Conservation (phyloP, 2,329 filamentous ascomycete genomes). For the Spiromastix sp. region DNA sequence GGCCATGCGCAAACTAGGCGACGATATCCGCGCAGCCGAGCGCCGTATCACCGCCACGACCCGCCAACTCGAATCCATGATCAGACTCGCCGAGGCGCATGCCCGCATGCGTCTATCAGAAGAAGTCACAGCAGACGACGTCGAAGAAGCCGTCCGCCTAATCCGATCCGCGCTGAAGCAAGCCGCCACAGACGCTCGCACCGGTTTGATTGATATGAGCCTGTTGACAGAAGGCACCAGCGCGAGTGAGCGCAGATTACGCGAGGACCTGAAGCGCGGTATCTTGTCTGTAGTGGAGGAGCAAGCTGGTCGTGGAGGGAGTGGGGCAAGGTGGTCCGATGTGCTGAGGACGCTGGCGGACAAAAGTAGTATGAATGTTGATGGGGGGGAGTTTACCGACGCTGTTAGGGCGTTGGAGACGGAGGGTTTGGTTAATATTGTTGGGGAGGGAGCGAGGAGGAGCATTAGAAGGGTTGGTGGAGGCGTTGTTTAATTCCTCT, state of each 20-base stretch:
- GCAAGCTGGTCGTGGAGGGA: conserved; percentile 53
- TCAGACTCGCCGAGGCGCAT: conserved; percentile 89
- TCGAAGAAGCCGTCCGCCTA: conserved; percentile 79
- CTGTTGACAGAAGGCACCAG: conserved; percentile 90
- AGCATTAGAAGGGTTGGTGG: conserved; percentile 67
- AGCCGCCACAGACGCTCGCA: conserved; percentile 84
- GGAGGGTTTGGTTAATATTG: conserved; percentile 70
- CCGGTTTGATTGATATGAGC: conserved; percentile 92
- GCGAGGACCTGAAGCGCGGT: conserved; percentile 73
- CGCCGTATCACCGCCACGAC: conserved; percentile 97
- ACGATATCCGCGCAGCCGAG: conserved; percentile 76
- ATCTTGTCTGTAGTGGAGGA: conserved; percentile 70
- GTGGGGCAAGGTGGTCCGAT: conserved; percentile 68
- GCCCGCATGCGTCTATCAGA: conserved; percentile 87
- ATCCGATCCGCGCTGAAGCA: conserved; percentile 95
- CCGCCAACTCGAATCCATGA: conserved; percentile 95
- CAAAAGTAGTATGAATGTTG: conserved; percentile 57
- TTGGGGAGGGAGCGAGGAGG: conserved; percentile 75
- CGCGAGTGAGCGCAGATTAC: conserved; percentile 71
- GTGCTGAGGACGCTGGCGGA: conserved; percentile 64
- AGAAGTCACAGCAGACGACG: conserved; percentile 69
- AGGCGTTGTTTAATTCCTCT: conserved; percentile 27
- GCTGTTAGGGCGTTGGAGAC: conserved; percentile 69
- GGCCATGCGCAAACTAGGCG: conserved; percentile 86
- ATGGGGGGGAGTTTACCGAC: conserved; percentile 72